Evolutionary conservation across 177 flowering plant species (phyloP), one percentile per base, ranked within the genome.

Genomic region (Vitis hybrid): DNA sequence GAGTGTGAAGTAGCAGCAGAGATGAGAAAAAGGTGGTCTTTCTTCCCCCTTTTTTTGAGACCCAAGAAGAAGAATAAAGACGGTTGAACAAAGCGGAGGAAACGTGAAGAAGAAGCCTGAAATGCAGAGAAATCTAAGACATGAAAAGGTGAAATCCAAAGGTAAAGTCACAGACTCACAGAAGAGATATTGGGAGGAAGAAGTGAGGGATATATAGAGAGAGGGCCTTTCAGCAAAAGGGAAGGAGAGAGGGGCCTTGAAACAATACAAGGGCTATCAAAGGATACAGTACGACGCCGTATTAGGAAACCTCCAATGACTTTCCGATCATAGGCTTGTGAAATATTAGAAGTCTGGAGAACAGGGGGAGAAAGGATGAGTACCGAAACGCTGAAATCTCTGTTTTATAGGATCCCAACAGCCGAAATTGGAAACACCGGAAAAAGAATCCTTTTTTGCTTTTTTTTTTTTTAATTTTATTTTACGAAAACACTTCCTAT

Each of bases 391-490:
- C 81, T 74, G 76, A 68, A 72, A 72, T 74, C 79, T 69, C 80
- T 65, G 76, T 77, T 82, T 72, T 79, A 82, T 82, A 82, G 85
- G 85, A 82, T 82, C 76, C 77, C 75, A 69, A 74, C 75, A 79
- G 73, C 80, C 82, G 73, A 63, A 76, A 68, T 74, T 69, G 71
- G 76, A 57, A 81, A 75, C 6, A 53, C 17, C 56, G n/a, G 15
- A 5, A 3, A 0, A 35, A 32, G 52, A 11, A 18, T 24, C 11
- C 48, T 61, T 3, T 51, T 21, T 70, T 48, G n/a, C 13, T 2
- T 21, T 24, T 62, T 32, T 14, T 24, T 62, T 24, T 15, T 17
- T 17, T 7, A 2, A 3, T 18, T 17, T 17, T 18, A 0, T 55
- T 0, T 14, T 24, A 24, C 27, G 27, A 14, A 55, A 55, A 61